phyloP scores from a whole-genome alignment of 495 filamentous ascomycete genomes.

The Lasiosphaeria ovina region DNA sequence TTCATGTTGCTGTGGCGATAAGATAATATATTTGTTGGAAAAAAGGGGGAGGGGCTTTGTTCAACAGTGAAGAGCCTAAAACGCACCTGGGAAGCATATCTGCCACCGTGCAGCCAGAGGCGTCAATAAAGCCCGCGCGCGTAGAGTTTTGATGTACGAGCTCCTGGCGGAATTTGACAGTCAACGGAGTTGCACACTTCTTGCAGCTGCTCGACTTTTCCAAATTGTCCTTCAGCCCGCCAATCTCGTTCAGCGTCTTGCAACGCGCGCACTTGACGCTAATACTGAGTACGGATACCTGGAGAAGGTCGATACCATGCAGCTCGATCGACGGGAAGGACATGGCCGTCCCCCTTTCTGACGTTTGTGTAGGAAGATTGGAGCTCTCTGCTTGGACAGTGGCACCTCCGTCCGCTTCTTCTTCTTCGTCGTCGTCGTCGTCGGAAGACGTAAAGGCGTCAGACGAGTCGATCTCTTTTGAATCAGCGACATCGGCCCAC shows the following conservation, averaged over 20 bases:
- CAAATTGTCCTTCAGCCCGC: slow-evolving; percentile 53
- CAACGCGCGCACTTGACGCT: slow-evolving; percentile 82
- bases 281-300: slow-evolving; percentile 66
- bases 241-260: slow-evolving; percentile 72
- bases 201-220: slow-evolving; percentile 58
- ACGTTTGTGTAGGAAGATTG: slow-evolving; percentile 37
- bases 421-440: slow-evolving; percentile 46
- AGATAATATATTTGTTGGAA: not conserved
- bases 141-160: slow-evolving; percentile 74
- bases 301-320: slow-evolving; percentile 76
- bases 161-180: slow-evolving; percentile 69
- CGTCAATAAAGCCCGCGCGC: slow-evolving; percentile 80
- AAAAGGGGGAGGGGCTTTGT: not conserved
- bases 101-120: slow-evolving; percentile 71
- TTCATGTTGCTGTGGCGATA: not conserved
- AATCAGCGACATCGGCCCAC: slow-evolving; percentile 58
- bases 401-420: slow-evolving; percentile 49
- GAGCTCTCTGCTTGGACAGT: slow-evolving; percentile 35
- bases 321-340: slow-evolving; percentile 82
- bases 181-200: slow-evolving; percentile 71
- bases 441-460: slow-evolving; percentile 12
- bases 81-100: slow-evolving; percentile 76
- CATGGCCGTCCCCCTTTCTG: slow-evolving; percentile 68
- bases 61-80: not conserved
- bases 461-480: slow-evolving; percentile 29